A percentile compares a stretch with the other conserved stretches of the same genome.
Evolutionary conservation across 306 rosid species (phyloP).

Genomic region (Dryas octopetala): DNA sequence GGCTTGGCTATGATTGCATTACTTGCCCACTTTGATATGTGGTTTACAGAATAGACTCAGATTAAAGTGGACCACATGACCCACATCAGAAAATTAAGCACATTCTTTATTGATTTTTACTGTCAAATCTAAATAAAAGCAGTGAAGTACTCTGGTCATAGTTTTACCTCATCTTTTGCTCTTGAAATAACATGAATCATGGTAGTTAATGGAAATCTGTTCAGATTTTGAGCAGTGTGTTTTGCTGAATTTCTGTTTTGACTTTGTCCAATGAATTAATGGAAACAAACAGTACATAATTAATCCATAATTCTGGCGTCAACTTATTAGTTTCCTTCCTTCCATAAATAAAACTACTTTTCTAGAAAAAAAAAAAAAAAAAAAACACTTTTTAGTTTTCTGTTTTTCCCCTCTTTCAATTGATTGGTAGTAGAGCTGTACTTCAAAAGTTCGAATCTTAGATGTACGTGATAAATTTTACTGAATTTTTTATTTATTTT

Average conservation of each 20-base stretch:
- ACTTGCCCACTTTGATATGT: neutral
- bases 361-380: too few relatives aligned
- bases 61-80: too few relatives aligned
- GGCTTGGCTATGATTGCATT: too few relatives aligned
- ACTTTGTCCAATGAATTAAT: neutral
- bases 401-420: too few relatives aligned
- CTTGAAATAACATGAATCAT: too few relatives aligned
- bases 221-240: neutral
- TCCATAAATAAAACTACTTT: too few relatives aligned
- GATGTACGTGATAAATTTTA: too few relatives aligned
- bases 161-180: neutral
- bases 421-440: too few relatives aligned
- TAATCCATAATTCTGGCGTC: neutral
- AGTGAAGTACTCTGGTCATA: neutral
- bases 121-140: too few relatives aligned
- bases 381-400: neutral
- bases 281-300: neutral
- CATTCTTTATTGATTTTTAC: too few relatives aligned
- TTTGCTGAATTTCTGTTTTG: neutral
- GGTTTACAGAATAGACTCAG: neutral
- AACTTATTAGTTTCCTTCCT: neutral
- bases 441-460: too few relatives aligned
- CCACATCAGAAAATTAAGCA: neutral
- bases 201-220: neutral
- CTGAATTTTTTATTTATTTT: too few relatives aligned